A percentile compares a stretch with the other conserved stretches of the same genome.
Conservation (phyloP, 1,284 basidiomycete species). For the Ceratobasidium papillatum region DNA sequence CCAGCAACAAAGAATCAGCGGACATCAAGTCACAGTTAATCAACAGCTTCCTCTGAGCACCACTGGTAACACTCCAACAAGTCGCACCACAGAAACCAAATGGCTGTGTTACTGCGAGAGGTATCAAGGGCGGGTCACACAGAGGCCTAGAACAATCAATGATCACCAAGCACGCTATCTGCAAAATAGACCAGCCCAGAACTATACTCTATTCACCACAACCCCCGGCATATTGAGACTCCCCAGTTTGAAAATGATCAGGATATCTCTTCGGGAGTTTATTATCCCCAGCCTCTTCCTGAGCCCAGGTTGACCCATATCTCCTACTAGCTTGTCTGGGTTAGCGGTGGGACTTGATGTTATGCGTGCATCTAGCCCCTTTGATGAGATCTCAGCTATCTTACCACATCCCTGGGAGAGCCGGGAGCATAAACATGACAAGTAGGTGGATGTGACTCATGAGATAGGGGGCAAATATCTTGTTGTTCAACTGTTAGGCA, state of each 20-base stretch:
- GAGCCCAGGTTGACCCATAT: not conserved
- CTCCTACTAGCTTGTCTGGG: not conserved
- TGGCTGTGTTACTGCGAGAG: not conserved
- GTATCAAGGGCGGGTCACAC: not conserved
- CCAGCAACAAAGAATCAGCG: not conserved
- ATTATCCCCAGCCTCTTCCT: not conserved
- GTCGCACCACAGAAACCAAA: conserved; percentile 15
- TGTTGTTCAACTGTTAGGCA: no score
- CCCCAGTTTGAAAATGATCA: not conserved
- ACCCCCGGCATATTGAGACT: not conserved
- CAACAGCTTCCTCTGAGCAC: not conserved
- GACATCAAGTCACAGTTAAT: not conserved
- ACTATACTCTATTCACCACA: no score
- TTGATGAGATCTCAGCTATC: not conserved
- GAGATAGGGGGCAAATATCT: no score
- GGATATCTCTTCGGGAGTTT: no score
- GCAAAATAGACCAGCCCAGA: not conserved
- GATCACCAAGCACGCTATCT: conserved; percentile 2
- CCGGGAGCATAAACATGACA: no score
- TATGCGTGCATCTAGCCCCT: not conserved
- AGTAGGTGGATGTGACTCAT: no score
- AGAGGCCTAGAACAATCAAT: conserved; percentile 3
- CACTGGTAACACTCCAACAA: not conserved
- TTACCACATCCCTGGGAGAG: no score
- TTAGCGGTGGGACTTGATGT: not conserved